Percentiles rank a stretch among this genome's conserved stretches.
phyloP scores from a whole-genome alignment of 2,329 filamentous ascomycete species.

The Nothomitra cinnamomea region DNA sequence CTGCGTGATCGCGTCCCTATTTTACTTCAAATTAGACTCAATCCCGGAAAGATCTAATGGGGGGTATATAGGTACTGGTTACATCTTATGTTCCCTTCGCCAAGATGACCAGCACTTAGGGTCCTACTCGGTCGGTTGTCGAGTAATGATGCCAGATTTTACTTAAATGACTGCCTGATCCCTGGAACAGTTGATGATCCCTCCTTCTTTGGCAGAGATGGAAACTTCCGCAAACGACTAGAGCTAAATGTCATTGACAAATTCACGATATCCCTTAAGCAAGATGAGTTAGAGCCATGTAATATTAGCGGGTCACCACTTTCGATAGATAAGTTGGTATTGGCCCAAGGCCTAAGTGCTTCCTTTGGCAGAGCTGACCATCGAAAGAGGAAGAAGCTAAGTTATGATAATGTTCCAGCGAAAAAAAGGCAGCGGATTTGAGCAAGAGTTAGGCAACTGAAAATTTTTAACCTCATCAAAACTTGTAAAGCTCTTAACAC shows the following conservation, averaged over 20 bases:
- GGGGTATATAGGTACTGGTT: conserved; percentile 7
- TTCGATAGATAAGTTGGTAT: conserved; percentile 6
- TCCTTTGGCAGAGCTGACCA: conserved; percentile 9
- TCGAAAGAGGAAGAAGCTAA: conserved; percentile 9
- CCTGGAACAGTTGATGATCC: conserved; percentile 2
- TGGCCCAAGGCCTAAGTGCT: conserved; percentile 8
- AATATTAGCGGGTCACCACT: conserved; percentile 11
- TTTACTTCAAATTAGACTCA: conserved; percentile 12
- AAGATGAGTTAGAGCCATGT: conserved; percentile 7
- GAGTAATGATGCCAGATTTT: conserved; percentile 5
- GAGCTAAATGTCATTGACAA: conserved; percentile 4
- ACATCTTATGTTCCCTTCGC: conserved; percentile 7
- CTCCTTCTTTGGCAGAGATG: conserved; percentile 8
- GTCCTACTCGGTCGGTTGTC: conserved; percentile 4
- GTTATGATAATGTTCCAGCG: conserved; percentile 6
- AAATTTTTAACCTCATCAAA: no score
- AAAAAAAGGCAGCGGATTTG: conserved; percentile 3
- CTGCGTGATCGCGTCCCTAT: conserved; percentile 10
- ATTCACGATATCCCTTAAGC: conserved; percentile 10
- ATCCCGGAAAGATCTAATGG: conserved; percentile 8
- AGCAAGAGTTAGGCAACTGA: not conserved
- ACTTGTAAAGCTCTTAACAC: no score
- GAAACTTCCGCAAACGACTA: conserved; percentile 8
- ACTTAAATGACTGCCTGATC: conserved; percentile 5
- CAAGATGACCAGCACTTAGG: conserved; percentile 6